phyloP scores from a whole-genome alignment of 495 filamentous ascomycete genomes.

The Pseudomonodictys pantanalensis region DNA sequence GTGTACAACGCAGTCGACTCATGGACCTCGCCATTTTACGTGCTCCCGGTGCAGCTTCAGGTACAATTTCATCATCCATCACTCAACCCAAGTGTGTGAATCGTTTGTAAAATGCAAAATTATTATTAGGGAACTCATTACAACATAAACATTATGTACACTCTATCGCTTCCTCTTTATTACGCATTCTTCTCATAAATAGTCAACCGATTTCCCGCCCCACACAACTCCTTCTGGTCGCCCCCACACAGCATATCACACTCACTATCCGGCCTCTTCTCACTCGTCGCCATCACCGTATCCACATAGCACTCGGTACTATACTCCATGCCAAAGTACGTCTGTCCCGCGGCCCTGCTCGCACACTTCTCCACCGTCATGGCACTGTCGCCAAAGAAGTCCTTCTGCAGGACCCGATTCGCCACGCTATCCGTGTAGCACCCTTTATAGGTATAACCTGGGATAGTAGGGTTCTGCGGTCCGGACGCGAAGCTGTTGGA shows the following conservation, averaged over 20 bases:
- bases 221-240: slow-evolving; percentile 22
- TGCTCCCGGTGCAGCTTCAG: no score
- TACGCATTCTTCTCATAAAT: slow-evolving; percentile 14
- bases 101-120: no score
- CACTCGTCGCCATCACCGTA: slow-evolving; percentile 1
- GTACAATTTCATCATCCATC: no score
- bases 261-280: slow-evolving; percentile 7
- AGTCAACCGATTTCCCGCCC: slow-evolving; percentile 16
- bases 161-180: not conserved
- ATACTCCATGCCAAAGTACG: slow-evolving; percentile 29
- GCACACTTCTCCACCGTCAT: slow-evolving; percentile 30
- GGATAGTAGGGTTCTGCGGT: slow-evolving; percentile 14
- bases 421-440: slow-evolving; percentile 19
- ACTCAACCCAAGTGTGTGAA: no score
- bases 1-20: no score
- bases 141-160: not conserved
- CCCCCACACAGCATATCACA: slow-evolving; percentile 23
- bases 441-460: slow-evolving; percentile 16
- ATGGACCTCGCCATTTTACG: no score
- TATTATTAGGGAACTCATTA: not conserved
- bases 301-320: slow-evolving; percentile 26
- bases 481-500: not conserved
- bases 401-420: not conserved
- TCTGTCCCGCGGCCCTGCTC: slow-evolving; percentile 1
- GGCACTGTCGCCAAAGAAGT: slow-evolving; percentile 2